These are phyloP conservation scores for Fusarium sp. DNA, from an alignment of 2,329 filamentous ascomycete species.

Conservation along the genomic window DNA sequence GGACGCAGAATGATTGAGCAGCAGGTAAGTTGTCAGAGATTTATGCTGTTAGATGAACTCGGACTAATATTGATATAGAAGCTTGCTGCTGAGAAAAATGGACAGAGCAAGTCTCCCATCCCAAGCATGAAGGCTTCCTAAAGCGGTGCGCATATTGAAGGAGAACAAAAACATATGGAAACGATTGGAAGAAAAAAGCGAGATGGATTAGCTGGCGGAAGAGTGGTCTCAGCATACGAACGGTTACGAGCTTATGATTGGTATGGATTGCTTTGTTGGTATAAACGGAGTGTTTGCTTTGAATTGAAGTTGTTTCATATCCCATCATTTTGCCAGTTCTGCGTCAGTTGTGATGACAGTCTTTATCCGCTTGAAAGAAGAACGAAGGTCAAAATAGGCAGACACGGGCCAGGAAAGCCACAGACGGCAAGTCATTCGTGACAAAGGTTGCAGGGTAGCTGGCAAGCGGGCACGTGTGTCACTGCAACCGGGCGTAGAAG, in stretches of 20 bases:
- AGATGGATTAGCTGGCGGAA: background rate
- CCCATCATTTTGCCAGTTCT: background rate
- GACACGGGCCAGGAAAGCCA: conserved; percentile 12
- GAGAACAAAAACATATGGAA: background rate
- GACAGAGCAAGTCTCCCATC: conserved; percentile 30
- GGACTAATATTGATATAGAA: conserved; percentile 28
- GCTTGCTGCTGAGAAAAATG: conserved; percentile 25
- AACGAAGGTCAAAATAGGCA: conserved; percentile 11
- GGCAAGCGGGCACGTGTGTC: conserved; percentile 14
- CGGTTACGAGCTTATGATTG: conserved; percentile 33
- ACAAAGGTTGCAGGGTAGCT: conserved; percentile 1
- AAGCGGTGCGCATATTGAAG: background rate
- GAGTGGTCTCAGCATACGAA: conserved; percentile 14
- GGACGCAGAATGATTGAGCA: conserved; percentile 68
- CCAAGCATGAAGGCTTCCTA: conserved; percentile 43
- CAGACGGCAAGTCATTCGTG: conserved; percentile 11
- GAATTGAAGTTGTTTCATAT: conserved; percentile 13
- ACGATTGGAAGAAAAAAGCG: background rate
- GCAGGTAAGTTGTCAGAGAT: conserved; percentile 46
- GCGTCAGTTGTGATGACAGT: background rate
- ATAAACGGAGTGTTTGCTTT: conserved; percentile 6
- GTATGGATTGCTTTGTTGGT: background rate
- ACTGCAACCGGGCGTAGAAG: conserved; percentile 32
- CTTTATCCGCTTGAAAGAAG: background rate
- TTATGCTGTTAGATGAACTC: background rate